phyloP scores from a whole-genome alignment of 1,139 yeast species.

The Cylindricascospora bacillispora region DNA sequence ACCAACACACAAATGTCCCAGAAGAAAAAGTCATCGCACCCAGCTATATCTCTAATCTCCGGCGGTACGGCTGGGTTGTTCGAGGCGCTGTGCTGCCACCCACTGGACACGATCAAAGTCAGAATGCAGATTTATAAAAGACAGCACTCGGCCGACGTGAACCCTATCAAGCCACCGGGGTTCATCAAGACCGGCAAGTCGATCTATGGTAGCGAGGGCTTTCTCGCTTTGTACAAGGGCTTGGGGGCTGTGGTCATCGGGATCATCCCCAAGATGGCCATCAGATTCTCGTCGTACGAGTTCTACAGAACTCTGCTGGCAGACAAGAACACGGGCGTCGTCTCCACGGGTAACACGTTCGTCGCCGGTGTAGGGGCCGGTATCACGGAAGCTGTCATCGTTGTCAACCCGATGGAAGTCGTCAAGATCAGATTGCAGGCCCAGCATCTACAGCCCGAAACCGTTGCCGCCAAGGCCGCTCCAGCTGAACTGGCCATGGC shows the following conservation, averaged over 20 bases:
- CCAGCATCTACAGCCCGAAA: conserved; percentile 66
- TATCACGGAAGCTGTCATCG: conserved; percentile 85
- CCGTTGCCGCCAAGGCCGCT: conserved; percentile 3
- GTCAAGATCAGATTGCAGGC: conserved; percentile 95
- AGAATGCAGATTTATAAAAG: conserved; percentile 83
- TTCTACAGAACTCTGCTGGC: conserved; percentile 63
- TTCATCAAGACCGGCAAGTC: conserved; percentile 69
- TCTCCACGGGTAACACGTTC: conserved; percentile 62
- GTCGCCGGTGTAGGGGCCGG: conserved; percentile 97
- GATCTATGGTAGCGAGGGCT: conserved; percentile 70
- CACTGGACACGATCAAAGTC: conserved; percentile 88
- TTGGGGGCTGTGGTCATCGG: conserved; percentile 96
- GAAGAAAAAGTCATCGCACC: conserved; percentile 27
- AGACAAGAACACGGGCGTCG: conserved; percentile 48
- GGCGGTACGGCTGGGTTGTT: conserved; percentile 97
- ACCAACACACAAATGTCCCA: conserved; percentile 6
- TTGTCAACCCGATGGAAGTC: conserved; percentile 95
- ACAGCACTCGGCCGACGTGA: conserved; percentile 32
- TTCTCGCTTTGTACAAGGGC: conserved; percentile 85
- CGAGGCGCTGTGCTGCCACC: conserved; percentile 95
- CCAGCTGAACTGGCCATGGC: conserved; percentile 3
- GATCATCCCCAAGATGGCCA: conserved; percentile 96
- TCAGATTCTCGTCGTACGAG: conserved; percentile 89
- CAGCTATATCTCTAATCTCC: conserved; percentile 71
- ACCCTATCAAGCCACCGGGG: conserved; percentile 56